Evolutionary conservation across 176 grass and related monocot genomes (phyloP).

Genomic region (Rhipidocladum racemiflorum): DNA sequence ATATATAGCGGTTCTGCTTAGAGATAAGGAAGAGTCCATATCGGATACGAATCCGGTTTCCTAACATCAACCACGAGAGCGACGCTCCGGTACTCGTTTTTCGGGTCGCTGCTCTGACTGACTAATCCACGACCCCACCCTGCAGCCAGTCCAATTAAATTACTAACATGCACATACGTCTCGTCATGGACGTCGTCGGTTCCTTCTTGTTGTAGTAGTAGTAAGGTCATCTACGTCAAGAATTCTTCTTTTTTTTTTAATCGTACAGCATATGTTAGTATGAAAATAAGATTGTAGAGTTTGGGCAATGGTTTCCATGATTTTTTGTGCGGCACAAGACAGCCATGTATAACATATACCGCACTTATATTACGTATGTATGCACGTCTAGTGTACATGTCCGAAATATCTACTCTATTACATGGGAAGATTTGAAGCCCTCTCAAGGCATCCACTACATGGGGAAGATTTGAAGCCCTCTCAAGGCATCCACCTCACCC

Average conservation of each 20-base stretch:
- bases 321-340: background rate
- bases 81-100: background rate
- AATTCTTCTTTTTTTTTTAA: background rate
- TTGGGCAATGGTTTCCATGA: background rate
- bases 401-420: no score
- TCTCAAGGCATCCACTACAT: no score
- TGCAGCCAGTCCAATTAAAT: background rate
- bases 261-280: background rate
- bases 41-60: no score
- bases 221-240: background rate
- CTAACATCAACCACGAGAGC: constrained; percentile 1
- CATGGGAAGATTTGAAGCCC: no score
- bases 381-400: no score
- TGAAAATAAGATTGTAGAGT: background rate
- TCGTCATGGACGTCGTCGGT: background rate
- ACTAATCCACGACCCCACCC: background rate
- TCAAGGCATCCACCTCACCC: no score
- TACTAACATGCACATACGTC: background rate
- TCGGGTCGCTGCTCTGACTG: background rate
- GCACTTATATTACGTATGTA: no score
- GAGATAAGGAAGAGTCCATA: no score
- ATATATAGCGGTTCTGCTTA: no score
- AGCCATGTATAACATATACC: no score
- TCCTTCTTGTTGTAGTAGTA: background rate
- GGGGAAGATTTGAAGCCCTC: no score